Evolutionary conservation across 352 stramenopile species (phyloP).

Genomic region (Globisporangium nagaii): DNA sequence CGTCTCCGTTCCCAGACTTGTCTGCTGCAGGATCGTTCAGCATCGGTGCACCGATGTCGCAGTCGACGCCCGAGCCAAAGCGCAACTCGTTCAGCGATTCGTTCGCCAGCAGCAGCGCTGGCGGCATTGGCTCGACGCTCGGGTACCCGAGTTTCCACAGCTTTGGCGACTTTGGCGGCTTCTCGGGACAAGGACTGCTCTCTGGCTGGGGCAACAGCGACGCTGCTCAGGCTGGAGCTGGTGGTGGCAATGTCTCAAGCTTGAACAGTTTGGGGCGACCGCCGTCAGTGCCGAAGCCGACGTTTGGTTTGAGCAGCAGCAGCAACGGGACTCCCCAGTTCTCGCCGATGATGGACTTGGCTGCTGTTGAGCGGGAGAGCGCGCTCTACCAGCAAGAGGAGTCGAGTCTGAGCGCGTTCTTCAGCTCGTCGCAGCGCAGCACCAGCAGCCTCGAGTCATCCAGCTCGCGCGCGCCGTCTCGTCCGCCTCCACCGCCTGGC

Average conservation of each 20-base stretch:
- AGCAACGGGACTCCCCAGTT: conserved; percentile 15
- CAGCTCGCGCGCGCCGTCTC: conserved; percentile 19
- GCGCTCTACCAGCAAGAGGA: conserved; percentile 60
- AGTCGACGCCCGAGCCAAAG: conserved; percentile 12
- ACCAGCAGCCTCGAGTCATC: conserved; percentile 17
- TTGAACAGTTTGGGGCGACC: conserved; percentile 6
- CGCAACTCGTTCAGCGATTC: conserved; percentile 7
- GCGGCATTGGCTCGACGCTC: conserved; percentile 34
- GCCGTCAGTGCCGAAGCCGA: conserved; percentile 6
- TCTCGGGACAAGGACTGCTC: conserved; percentile 34
- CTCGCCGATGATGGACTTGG: conserved; percentile 59
- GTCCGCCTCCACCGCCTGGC: conserved; percentile 29
- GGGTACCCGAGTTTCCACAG: conserved; percentile 62
- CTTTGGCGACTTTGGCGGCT: conserved; percentile 40
- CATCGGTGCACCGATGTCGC: conserved; percentile 14
- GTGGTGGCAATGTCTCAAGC: conserved; percentile 10
- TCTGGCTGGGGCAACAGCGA: conserved; percentile 46
- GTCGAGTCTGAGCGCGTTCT: conserved; percentile 73
- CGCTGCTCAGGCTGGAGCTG: conserved; percentile 2
- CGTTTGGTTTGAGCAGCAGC: conserved; percentile 5
- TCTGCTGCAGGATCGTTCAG: conserved; percentile 9
- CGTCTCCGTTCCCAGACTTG: conserved; percentile 16
- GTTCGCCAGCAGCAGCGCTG: background rate
- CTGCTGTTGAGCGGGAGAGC: conserved; percentile 60
- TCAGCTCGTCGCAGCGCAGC: conserved; percentile 20